Evolutionary conservation across 768 basidiomycete genomes (phyloP), one percentile per base, ranked within the genome.

Genomic region (Boletus vinaceobasis): DNA sequence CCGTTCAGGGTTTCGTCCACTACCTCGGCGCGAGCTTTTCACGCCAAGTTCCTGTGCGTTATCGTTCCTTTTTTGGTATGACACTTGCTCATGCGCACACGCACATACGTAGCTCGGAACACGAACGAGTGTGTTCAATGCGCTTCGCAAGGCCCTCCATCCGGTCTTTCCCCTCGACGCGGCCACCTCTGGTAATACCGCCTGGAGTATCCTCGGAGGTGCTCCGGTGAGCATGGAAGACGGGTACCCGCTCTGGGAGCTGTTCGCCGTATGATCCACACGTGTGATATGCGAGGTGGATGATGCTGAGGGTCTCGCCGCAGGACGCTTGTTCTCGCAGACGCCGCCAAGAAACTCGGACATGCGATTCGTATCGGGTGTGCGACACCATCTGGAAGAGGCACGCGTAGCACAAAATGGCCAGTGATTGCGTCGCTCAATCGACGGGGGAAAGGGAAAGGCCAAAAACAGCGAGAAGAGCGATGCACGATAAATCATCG

Each of bases 301-400:
- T 9, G 23, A 33, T n/a, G 37, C 3, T 58, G 19, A 57, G 8
- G 14, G 8, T 44, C 31, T 29, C 6, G 11, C 11, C 11, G 10
- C 39, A 85, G 84, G 61, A 67, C 71, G 46, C 60, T 70, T 21
- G 62, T 79, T 11, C 61, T 86, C 15, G 73, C 71, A 26, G 56
- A 65, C 1, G 69, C 72, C 4, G 79, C 84, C 4, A 73, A 67
- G 48, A 69, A 72, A 31, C 65, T 83, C 8, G 86, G 87, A 53
- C 77, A 79, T 53, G 67, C 55, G 6, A 73, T 71, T 1, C 74
- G 79, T 42, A 74, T 77, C 1, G 75, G 84, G 71, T 79, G 77
- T 17, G 76, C 75, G 40, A 84, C 82, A 33, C 33, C 64, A 9
- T 67, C 70, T 2, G 84, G 85, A 88, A 58, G 62, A 63, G 15